Evolutionary conservation across 352 stramenopile genomes (phyloP).

Genomic region (Phytophthora brassicae): DNA sequence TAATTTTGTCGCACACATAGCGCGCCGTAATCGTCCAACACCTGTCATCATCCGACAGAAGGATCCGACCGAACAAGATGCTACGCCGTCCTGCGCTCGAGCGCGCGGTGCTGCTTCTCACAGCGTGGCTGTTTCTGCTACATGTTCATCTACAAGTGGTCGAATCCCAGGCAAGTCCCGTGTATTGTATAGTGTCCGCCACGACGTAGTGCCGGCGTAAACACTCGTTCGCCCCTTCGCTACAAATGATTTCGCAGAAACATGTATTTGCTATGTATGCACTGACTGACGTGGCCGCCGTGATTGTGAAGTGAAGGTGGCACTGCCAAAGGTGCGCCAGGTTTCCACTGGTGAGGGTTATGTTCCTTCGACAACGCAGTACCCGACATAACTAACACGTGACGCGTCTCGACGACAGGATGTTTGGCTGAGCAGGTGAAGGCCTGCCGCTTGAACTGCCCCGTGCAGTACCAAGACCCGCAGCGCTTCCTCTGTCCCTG

Average conservation of each 20-base stretch:
- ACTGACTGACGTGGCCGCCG: conserved; percentile 18
- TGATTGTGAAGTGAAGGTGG: conserved; percentile 27
- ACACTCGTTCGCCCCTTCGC: conserved; percentile 18
- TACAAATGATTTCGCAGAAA: conserved; percentile 1
- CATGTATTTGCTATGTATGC: conserved; percentile 19
- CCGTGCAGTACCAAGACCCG: conserved; percentile 58
- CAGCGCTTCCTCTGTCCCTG: conserved; percentile 62
- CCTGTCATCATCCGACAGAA: conserved; percentile 19
- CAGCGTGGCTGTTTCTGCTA: conserved; percentile 3
- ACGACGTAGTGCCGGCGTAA: no score
- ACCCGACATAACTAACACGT: neutral
- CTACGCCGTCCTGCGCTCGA: neutral
- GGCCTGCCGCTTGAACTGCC: conserved; percentile 53
- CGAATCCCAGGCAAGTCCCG: conserved; percentile 18
- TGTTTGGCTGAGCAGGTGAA: conserved; percentile 48
- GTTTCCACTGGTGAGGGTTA: conserved; percentile 19
- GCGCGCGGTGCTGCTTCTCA: conserved; percentile 9
- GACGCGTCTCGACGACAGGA: conserved; percentile 28
- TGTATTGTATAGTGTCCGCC: no score
- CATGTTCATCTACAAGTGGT: no score
- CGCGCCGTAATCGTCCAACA: conserved; percentile 16
- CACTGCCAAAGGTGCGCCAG: conserved; percentile 21
- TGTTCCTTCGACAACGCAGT: neutral
- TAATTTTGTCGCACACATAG: conserved; percentile 13
- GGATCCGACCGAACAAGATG: conserved; percentile 3